These are phyloP conservation scores for Xylariaceae sp. DNA, from an alignment of 2,329 filamentous ascomycete genomes.

Conservation along the genomic window DNA sequence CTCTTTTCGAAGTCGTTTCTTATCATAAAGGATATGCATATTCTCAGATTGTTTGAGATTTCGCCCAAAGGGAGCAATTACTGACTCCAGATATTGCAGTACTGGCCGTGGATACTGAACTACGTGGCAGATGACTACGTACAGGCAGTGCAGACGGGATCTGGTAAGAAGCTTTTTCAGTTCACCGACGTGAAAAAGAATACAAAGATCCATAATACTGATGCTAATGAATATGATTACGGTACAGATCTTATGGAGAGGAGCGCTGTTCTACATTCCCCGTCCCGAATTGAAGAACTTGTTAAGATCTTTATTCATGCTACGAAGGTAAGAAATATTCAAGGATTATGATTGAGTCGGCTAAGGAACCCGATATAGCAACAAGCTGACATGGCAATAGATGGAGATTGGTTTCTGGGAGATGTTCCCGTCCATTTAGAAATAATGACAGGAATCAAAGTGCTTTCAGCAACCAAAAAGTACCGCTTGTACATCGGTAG, in stretches of 20 bases:
- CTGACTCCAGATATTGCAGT: conserved; percentile 45
- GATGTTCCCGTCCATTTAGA: conserved; percentile 52
- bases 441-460: no score
- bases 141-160: conserved; percentile 72
- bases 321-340: conserved; percentile 67
- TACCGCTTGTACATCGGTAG: no score
- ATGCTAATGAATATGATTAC: not conserved
- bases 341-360: not conserved
- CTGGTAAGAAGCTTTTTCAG: conserved; percentile 56
- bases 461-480: no score
- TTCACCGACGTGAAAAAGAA: not conserved
- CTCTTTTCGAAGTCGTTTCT: no score
- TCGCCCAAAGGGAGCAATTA: no score
- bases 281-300: conserved; percentile 78
- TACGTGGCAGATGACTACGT: conserved; percentile 83
- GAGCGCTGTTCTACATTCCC: conserved; percentile 74
- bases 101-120: conserved; percentile 91
- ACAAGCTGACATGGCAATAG: conserved; percentile 40
- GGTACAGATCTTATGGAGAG: conserved; percentile 74
- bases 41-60: no score
- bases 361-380: not conserved
- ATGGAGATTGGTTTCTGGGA: conserved; percentile 63
- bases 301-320: conserved; percentile 84
- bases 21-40: no score
- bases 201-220: not conserved